Percentiles rank a stretch among this genome's conserved stretches.
These are phyloP conservation scores for Talaromyces liani DNA, from an alignment of 495 filamentous ascomycete genomes.

Conservation along the genomic window DNA sequence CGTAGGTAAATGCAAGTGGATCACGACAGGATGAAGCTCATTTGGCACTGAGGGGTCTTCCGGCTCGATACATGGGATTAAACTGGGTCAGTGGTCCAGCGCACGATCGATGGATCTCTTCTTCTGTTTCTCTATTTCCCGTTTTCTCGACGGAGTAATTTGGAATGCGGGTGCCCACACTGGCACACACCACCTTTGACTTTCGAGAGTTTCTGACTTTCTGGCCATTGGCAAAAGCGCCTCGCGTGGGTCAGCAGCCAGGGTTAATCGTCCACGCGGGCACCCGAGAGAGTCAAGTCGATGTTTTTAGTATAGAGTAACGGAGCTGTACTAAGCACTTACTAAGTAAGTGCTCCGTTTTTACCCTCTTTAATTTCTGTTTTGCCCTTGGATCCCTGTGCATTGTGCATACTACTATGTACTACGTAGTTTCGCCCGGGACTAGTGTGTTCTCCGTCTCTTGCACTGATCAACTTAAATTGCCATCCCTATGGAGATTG, in stretches of 20 bases:
- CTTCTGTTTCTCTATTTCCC: neutral
- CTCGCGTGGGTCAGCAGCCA: neutral
- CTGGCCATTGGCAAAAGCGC: neutral
- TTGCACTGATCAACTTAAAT: neutral
- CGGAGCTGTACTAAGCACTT: neutral
- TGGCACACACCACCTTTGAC: neutral
- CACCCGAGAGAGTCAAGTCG: neutral
- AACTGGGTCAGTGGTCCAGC: neutral
- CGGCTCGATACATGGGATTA: neutral
- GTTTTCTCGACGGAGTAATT: neutral
- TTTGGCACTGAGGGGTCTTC: neutral
- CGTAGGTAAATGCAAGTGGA: neutral
- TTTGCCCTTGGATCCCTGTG: neutral
- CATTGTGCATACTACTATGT: no score
- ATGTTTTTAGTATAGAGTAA: neutral
- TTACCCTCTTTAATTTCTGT: neutral
- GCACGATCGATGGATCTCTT: constrained; percentile 1
- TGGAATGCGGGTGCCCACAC: neutral
- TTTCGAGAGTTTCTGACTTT: neutral
- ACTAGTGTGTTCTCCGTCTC: neutral
- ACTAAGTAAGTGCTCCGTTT: neutral
- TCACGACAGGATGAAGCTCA: neutral
- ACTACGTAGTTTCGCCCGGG: neutral
- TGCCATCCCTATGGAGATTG: neutral
- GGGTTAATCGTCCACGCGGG: neutral